Evolutionary conservation across 805 yeast genomes (phyloP).

Genomic region (Candida oleophila): DNA sequence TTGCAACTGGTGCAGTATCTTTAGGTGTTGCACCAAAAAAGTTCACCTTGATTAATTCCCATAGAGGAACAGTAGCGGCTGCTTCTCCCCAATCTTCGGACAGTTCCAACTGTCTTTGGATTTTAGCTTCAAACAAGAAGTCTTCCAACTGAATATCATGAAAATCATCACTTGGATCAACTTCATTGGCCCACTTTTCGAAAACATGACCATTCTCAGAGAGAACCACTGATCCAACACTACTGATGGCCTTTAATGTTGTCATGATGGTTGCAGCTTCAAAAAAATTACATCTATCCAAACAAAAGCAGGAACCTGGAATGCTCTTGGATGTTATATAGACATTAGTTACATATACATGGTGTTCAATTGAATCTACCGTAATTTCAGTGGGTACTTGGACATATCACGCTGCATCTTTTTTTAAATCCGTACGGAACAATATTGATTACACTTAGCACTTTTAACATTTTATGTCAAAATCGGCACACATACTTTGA

Average conservation of each 20-base stretch:
- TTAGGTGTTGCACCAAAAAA: not conserved
- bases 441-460: too few relatives aligned
- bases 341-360: too few relatives aligned
- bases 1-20: not conserved
- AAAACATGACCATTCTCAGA: conserved; percentile 5
- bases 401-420: too few relatives aligned
- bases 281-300: too few relatives aligned
- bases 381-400: too few relatives aligned
- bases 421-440: too few relatives aligned
- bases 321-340: too few relatives aligned
- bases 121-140: conserved; percentile 7
- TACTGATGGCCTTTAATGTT: conserved; percentile 6
- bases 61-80: conserved; percentile 6
- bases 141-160: conserved; percentile 6
- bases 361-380: too few relatives aligned
- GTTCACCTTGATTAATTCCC: conserved; percentile 1
- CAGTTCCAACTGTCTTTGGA: conserved; percentile 7
- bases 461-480: too few relatives aligned
- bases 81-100: conserved; percentile 8
- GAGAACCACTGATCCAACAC: conserved; percentile 6
- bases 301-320: too few relatives aligned
- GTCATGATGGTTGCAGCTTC: conserved; percentile 6
- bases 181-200: conserved; percentile 6
- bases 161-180: not conserved
- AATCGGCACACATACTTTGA: too few relatives aligned